A percentile compares a stretch with the other conserved stretches of the same genome.
phyloP scores from a whole-genome alignment of 106 monocot genomes.

The Apostasia shenzhenica region DNA sequence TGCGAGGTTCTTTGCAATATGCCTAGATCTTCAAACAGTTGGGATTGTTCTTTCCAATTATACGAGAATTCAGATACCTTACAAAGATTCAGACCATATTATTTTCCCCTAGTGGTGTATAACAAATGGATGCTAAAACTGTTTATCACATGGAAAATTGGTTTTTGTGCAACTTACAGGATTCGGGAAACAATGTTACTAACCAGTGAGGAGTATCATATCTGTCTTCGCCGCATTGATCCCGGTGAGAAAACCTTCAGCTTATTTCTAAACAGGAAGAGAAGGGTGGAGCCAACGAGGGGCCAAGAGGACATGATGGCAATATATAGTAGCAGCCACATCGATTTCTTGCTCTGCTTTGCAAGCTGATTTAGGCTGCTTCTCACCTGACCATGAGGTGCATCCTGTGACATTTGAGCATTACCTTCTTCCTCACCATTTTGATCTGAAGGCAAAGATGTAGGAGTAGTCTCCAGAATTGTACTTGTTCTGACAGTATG shows the following conservation, averaged over 20 bases:
- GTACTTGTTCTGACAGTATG: background rate
- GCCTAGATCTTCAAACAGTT: too few relatives aligned
- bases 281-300: constrained; percentile 47
- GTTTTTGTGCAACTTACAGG: too few relatives aligned
- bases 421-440: constrained; percentile 10
- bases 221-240: constrained; percentile 20
- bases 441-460: background rate
- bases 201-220: background rate
- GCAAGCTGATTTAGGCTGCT: constrained; percentile 52
- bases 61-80: too few relatives aligned
- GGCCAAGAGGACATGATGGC: constrained; percentile 80
- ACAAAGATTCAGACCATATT: too few relatives aligned
- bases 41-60: too few relatives aligned
- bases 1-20: too few relatives aligned
- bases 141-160: too few relatives aligned
- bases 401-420: constrained; percentile 4
- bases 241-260: constrained; percentile 21
- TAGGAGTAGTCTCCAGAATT: background rate
- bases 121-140: too few relatives aligned
- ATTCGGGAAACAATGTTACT: too few relatives aligned
- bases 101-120: too few relatives aligned
- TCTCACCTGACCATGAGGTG: constrained; percentile 30
- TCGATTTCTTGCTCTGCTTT: constrained; percentile 30
- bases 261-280: constrained; percentile 43
- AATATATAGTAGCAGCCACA: constrained; percentile 78